These are phyloP conservation scores for Aristolochia californica DNA, from an alignment of 164 flowering plant species.

Conservation along the genomic window DNA sequence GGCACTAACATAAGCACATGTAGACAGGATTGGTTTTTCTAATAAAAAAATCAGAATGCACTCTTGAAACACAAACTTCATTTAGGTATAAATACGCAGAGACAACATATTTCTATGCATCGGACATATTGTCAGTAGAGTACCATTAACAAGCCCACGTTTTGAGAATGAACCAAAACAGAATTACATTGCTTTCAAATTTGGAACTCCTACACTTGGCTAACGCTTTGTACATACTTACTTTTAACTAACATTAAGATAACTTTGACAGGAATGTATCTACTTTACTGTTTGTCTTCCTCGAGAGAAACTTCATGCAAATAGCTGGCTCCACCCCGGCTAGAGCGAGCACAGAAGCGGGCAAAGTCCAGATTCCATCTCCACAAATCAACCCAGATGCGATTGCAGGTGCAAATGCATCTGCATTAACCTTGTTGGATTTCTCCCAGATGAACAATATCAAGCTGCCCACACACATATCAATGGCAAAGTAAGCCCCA, in stretches of 20 bases:
- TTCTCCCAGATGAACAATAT: slow-evolving; percentile 38
- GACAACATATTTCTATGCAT: no score
- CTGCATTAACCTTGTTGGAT: slow-evolving; percentile 37
- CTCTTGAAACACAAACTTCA: no score
- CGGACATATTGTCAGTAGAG: no score
- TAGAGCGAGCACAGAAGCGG: slow-evolving; percentile 37
- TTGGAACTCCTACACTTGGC: no score
- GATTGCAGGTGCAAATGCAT: slow-evolving; percentile 41
- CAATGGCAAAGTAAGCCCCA: slow-evolving; percentile 42
- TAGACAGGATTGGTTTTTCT: no score
- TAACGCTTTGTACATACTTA: no score
- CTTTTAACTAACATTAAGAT: neutral
- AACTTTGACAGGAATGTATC: slow-evolving; percentile 21
- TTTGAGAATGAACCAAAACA: no score
- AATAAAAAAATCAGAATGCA: no score
- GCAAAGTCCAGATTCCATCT: slow-evolving; percentile 49
- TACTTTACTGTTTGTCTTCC: slow-evolving; percentile 21
- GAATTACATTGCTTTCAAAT: no score
- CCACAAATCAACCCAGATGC: slow-evolving; percentile 59
- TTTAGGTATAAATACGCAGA: no score
- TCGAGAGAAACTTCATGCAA: slow-evolving; percentile 46
- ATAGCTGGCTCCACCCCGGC: slow-evolving; percentile 38
- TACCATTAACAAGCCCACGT: no score
- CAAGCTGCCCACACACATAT: slow-evolving; percentile 51
- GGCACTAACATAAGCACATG: no score